These are phyloP conservation scores for Phlebopus sp. DNA, from an alignment of 1,284 basidiomycete genomes.

Conservation along the genomic window DNA sequence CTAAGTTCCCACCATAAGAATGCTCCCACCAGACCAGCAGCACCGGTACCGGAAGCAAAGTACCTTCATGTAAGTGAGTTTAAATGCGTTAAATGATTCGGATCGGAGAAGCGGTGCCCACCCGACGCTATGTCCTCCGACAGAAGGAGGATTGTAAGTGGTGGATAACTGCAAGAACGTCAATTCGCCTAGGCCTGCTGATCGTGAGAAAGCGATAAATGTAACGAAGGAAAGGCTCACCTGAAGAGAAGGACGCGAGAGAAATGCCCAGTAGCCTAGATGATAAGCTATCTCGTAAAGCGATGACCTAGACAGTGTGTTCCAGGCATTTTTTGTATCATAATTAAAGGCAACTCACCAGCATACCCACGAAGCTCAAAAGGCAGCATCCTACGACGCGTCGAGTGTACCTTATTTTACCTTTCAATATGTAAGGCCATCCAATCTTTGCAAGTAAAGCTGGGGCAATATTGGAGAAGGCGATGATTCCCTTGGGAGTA, in stretches of 20 bases:
- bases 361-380: slow-evolving; percentile 77
- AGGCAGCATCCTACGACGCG: slow-evolving; percentile 76
- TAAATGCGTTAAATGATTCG: background rate
- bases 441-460: slow-evolving; percentile 82
- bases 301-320: slow-evolving; percentile 63
- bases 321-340: background rate
- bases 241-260: slow-evolving; percentile 88
- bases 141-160: slow-evolving; percentile 67
- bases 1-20: slow-evolving; percentile 94
- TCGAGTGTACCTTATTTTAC: slow-evolving; percentile 73
- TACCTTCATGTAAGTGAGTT: slow-evolving; percentile 45
- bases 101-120: slow-evolving; percentile 29
- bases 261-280: slow-evolving; percentile 85
- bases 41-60: slow-evolving; percentile 91
- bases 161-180: slow-evolving; percentile 95
- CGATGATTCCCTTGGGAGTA: slow-evolving; percentile 91
- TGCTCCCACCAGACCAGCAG: slow-evolving; percentile 90
- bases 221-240: slow-evolving; percentile 35
- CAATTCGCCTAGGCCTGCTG: slow-evolving; percentile 82
- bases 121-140: slow-evolving; percentile 72
- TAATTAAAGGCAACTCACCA: slow-evolving; percentile 46
- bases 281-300: slow-evolving; percentile 64
- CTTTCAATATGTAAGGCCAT: slow-evolving; percentile 90
- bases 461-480: slow-evolving; percentile 88
- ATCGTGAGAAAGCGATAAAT: slow-evolving; percentile 5